These are phyloP conservation scores for Lepidium didymum DNA, from an alignment of 345 rosid species.

Conservation along the genomic window DNA sequence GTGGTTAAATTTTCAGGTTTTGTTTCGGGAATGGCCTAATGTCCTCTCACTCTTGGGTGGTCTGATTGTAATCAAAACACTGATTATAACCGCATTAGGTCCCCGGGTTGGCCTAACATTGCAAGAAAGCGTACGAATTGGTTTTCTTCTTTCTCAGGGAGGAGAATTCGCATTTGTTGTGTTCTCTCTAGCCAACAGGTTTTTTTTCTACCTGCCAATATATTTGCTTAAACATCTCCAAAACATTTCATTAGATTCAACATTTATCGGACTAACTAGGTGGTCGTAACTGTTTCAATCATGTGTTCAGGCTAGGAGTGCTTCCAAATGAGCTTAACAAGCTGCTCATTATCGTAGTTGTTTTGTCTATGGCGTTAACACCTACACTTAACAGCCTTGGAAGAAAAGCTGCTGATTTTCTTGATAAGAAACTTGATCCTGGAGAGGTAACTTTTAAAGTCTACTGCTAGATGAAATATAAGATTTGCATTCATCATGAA, in stretches of 20 bases:
- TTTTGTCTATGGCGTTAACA: constrained; percentile 93
- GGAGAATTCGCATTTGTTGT: constrained; percentile 97
- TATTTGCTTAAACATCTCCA: not conserved
- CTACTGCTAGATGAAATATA: not conserved
- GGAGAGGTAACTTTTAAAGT: constrained; percentile 10
- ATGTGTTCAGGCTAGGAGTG: constrained; percentile 73
- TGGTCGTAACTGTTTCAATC: constrained; percentile 8
- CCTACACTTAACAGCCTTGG: constrained; percentile 86
- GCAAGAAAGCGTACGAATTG: constrained; percentile 87
- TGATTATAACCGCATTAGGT: constrained; percentile 80
- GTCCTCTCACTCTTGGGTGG: constrained; percentile 89
- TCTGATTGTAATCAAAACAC: constrained; percentile 79
- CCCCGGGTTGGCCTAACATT: constrained; percentile 90
- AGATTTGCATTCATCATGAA: not conserved
- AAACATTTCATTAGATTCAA: not conserved
- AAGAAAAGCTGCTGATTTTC: constrained; percentile 68
- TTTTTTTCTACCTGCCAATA: not conserved
- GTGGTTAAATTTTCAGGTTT: constrained; percentile 44
- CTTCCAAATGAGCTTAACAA: constrained; percentile 97
- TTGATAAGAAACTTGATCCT: constrained; percentile 41
- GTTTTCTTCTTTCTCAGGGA: constrained; percentile 93
- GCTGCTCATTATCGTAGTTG: constrained; percentile 92
- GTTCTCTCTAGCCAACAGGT: constrained; percentile 94
- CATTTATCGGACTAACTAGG: not conserved
- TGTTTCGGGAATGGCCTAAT: constrained; percentile 89